A percentile compares a stretch with the other conserved stretches of the same genome.
Conservation (phyloP, 306 rosid genomes). For the Cucurbita ficifolia region DNA sequence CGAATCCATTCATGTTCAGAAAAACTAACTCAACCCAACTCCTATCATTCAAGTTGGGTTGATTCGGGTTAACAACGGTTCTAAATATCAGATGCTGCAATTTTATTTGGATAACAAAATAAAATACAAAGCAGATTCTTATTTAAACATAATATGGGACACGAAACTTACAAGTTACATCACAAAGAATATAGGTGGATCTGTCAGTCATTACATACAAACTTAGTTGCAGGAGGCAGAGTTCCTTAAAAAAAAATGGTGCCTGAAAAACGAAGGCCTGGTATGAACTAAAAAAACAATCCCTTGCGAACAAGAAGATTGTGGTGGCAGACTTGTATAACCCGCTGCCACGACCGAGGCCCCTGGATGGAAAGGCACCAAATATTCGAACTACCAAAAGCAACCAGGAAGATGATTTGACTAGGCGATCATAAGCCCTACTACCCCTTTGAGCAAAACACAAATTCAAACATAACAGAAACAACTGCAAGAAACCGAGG, state of each 20-base stretch:
- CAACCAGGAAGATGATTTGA: conserved; percentile 18
- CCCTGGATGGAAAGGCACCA: conserved; percentile 36
- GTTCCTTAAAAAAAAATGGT: conserved; percentile 32
- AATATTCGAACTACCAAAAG: conserved; percentile 32
- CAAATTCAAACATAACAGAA: conserved; percentile 35
- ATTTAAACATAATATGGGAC: conserved; percentile 3
- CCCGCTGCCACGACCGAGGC: conserved; percentile 67
- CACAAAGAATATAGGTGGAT: conserved; percentile 33
- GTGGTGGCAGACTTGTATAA: conserved; percentile 31
- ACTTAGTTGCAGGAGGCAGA: conserved; percentile 20
- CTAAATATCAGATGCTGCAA: too few relatives aligned
- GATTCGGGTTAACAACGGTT: too few relatives aligned
- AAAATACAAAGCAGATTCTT: neutral
- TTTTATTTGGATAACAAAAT: too few relatives aligned
- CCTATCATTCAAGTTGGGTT: too few relatives aligned
- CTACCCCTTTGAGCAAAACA: conserved; percentile 50
- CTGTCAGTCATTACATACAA: conserved; percentile 14
- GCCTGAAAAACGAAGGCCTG: conserved; percentile 48
- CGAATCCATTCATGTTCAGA: too few relatives aligned
- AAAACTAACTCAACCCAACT: too few relatives aligned
- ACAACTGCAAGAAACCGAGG: conserved; percentile 27
- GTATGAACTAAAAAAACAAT: conserved; percentile 31
- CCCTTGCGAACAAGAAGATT: conserved; percentile 22
- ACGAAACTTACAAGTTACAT: conserved; percentile 12
- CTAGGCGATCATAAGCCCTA: conserved; percentile 16